Conservation (phyloP, 2,329 filamentous ascomycete genomes). For the Juglanconis oblonga region DNA sequence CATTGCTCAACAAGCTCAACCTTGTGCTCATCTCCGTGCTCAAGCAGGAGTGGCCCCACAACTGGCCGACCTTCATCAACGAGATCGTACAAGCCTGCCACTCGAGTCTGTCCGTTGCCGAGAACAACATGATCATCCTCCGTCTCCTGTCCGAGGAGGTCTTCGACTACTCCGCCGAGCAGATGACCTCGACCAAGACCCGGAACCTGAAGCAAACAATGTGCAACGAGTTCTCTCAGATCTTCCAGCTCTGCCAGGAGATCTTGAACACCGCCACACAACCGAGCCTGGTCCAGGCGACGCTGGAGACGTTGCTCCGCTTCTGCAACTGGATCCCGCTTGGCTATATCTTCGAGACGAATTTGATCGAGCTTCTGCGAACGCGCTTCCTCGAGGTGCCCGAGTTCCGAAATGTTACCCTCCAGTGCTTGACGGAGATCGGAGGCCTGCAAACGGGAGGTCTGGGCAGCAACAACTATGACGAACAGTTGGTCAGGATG, state of each 20-base stretch:
- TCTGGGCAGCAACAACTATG: slow-evolving; percentile 70
- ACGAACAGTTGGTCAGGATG: slow-evolving; percentile 96
- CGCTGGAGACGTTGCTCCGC: slow-evolving; percentile 87
- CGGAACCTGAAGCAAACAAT: slow-evolving; percentile 96
- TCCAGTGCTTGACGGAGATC: slow-evolving; percentile 97
- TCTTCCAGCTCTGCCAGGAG: slow-evolving; percentile 96
- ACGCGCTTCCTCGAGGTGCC: slow-evolving; percentile 89
- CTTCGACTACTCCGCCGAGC: slow-evolving; percentile 97
- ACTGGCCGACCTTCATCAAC: slow-evolving; percentile 99
- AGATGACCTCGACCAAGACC: slow-evolving; percentile 98
- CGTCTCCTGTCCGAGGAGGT: slow-evolving; percentile 95
- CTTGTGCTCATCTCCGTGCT: slow-evolving; percentile 94
- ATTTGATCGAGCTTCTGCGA: slow-evolving; percentile 89
- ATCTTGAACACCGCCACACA: slow-evolving; percentile 85
- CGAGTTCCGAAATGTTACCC: slow-evolving; percentile 93
- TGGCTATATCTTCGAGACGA: slow-evolving; percentile 97
- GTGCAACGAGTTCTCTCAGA: slow-evolving; percentile 97
- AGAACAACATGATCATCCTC: slow-evolving; percentile 99
- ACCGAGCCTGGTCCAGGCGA: slow-evolving; percentile 89
- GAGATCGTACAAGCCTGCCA: slow-evolving; percentile 97
- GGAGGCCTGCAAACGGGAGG: slow-evolving; percentile 84
- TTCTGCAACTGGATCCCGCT: slow-evolving; percentile 99
- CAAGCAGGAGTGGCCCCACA: slow-evolving; percentile 98
- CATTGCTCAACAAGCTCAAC: slow-evolving; percentile 96
- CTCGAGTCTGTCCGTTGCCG: slow-evolving; percentile 93